Conservation (phyloP, 495 filamentous ascomycete species). For the Hapsidospora chrysogenum region DNA sequence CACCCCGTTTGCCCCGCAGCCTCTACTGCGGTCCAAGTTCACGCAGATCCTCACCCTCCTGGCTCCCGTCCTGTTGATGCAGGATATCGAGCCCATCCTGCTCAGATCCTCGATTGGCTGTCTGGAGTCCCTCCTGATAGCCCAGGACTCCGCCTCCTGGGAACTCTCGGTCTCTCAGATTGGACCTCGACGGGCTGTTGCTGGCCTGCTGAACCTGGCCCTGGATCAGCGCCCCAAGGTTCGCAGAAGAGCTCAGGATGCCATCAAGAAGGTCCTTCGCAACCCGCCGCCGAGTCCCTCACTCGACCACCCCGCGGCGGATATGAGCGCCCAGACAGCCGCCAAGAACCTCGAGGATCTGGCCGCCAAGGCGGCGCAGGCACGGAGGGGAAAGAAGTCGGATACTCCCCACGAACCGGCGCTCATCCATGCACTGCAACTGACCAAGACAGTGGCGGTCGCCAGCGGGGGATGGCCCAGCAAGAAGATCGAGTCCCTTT, state of each 20-base stretch:
- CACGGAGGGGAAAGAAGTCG: slow-evolving; percentile 52
- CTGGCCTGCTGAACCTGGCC: slow-evolving; percentile 68
- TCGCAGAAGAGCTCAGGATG: slow-evolving; percentile 84
- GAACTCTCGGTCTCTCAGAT: slow-evolving; percentile 66
- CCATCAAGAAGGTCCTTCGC: slow-evolving; percentile 64
- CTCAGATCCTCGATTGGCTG: slow-evolving; percentile 82
- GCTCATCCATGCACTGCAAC: slow-evolving; percentile 78
- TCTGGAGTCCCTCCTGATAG: slow-evolving; percentile 71
- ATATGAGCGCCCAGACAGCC: slow-evolving; percentile 88
- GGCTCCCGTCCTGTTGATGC: slow-evolving; percentile 60
- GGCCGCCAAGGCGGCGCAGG: slow-evolving; percentile 37
- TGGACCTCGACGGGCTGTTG: slow-evolving; percentile 74
- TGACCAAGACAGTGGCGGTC: slow-evolving; percentile 71
- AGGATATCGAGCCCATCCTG: slow-evolving; percentile 76
- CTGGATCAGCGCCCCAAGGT: slow-evolving; percentile 89
- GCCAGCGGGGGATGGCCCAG: slow-evolving; percentile 94
- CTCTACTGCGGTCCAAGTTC: slow-evolving; percentile 84
- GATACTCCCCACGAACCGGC: slow-evolving; percentile 53
- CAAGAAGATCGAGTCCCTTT: slow-evolving; percentile 81
- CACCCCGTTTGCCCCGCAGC: slow-evolving; percentile 61
- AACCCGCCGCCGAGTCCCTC: slow-evolving; percentile 76
- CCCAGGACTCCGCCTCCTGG: slow-evolving; percentile 80
- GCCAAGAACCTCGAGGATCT: slow-evolving; percentile 58
- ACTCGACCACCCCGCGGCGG: slow-evolving; percentile 79
- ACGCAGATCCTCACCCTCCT: slow-evolving; percentile 77